A percentile compares a stretch with the other conserved stretches of the same genome.
phyloP scores from a whole-genome alignment of 345 rosid species.

The Cardamine resedifolia region DNA sequence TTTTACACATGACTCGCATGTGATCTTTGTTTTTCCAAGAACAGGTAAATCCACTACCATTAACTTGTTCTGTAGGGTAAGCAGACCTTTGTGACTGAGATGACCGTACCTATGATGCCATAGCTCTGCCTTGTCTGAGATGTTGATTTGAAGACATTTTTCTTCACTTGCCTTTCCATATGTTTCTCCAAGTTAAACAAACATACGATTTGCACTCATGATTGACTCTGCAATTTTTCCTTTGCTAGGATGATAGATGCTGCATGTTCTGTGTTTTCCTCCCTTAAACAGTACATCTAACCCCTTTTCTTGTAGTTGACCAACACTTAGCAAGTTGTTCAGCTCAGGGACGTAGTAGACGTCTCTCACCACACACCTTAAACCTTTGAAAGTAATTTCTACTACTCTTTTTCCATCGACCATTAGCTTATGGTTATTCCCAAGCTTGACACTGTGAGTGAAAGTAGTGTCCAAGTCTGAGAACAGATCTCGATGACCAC shows the following conservation, averaged over 20 bases:
- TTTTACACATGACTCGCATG: background rate
- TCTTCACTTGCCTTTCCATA: background rate
- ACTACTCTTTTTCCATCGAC: background rate
- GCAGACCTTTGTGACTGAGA: background rate
- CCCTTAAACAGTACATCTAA: background rate
- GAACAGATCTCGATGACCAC: no score
- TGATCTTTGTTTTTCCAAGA: background rate
- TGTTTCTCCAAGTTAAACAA: background rate
- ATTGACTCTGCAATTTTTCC: background rate
- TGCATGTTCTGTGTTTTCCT: background rate
- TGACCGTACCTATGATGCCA: background rate
- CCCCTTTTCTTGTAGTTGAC: background rate
- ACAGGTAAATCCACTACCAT: background rate
- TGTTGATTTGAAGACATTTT: background rate
- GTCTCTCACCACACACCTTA: background rate
- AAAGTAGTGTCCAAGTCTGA: no score
- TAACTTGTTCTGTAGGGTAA: fast-evolving
- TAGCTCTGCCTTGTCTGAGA: background rate
- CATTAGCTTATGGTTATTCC: no score
- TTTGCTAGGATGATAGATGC: background rate
- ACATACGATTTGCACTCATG: background rate
- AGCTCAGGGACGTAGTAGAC: background rate
- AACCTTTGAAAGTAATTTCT: background rate
- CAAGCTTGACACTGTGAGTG: no score
- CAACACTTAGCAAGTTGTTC: background rate